These are phyloP conservation scores for Lachnellula suecica DNA, from an alignment of 2,329 filamentous ascomycete genomes.

Conservation along the genomic window DNA sequence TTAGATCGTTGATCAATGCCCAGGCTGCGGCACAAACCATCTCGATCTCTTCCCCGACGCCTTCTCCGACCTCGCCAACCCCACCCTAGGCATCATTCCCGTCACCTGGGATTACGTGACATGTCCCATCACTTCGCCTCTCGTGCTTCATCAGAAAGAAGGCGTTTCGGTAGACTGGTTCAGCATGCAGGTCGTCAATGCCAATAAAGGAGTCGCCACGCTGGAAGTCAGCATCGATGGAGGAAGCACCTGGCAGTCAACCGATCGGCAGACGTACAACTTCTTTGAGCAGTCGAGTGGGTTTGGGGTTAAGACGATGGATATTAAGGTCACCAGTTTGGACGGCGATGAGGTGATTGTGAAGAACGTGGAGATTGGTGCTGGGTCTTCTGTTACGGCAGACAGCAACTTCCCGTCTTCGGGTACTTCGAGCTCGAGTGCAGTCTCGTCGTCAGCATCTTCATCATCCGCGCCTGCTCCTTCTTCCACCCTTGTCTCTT, in stretches of 20 bases:
- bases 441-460: not conserved
- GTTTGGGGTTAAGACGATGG: conserved; percentile 52
- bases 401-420: conserved; percentile 25
- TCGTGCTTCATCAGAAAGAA: conserved; percentile 52
- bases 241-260: conserved; percentile 57
- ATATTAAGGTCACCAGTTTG: conserved; percentile 54
- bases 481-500: not conserved
- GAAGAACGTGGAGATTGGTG: conserved; percentile 45
- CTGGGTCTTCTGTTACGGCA: conserved; percentile 19
- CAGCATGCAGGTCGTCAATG: conserved; percentile 64
- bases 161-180: conserved; percentile 54
- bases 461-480: not conserved
- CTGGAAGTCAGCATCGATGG: conserved; percentile 62
- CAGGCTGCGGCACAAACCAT: conserved; percentile 51
- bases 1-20: conserved; percentile 57
- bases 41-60: conserved; percentile 54
- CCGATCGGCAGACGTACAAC: conserved; percentile 54
- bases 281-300: conserved; percentile 61
- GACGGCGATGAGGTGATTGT: conserved; percentile 52
- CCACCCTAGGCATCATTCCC: conserved; percentile 46
- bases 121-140: conserved; percentile 49
- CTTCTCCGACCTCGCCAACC: conserved; percentile 46
- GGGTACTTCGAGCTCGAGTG: conserved; percentile 1
- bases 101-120: conserved; percentile 49
- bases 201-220: conserved; percentile 53